Conservation (phyloP, 768 basidiomycete genomes). For the Xerocomus brunneocitrinus region DNA sequence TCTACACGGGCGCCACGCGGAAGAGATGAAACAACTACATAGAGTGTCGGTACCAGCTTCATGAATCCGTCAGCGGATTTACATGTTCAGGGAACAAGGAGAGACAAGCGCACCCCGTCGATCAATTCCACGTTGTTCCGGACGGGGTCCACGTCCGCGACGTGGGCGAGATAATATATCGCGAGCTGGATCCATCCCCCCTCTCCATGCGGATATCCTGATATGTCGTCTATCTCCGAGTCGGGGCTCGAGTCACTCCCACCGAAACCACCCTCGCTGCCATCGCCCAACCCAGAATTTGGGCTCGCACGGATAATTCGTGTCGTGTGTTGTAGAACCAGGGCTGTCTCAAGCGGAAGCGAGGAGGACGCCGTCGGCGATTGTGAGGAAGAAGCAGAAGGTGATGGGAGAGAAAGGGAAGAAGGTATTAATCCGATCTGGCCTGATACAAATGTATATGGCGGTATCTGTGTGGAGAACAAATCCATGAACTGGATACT, state of each 20-base stretch:
- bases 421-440: conserved; percentile 90
- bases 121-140: conserved; percentile 34
- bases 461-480: conserved; percentile 49
- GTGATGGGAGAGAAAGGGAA: conserved; percentile 64
- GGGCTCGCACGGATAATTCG: conserved; percentile 60
- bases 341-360: conserved; percentile 59
- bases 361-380: conserved; percentile 14
- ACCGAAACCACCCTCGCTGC: conserved; percentile 25
- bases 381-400: conserved; percentile 26
- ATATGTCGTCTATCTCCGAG: conserved; percentile 32
- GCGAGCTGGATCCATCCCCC: conserved; percentile 55
- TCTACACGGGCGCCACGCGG: conserved; percentile 73
- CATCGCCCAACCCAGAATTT: conserved; percentile 35
- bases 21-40: conserved; percentile 56
- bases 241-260: conserved; percentile 11
- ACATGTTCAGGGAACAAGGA: neutral
- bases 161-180: conserved; percentile 68
- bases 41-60: conserved; percentile 43
- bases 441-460: conserved; percentile 85
- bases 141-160: conserved; percentile 36
- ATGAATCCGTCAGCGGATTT: neutral
- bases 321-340: conserved; percentile 75
- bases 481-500: neutral
- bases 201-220: conserved; percentile 16
- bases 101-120: conserved; percentile 16